Evolutionary conservation across 192 early-diverging fungal species (phyloP).

Genomic region (Phycomyces nitens): DNA sequence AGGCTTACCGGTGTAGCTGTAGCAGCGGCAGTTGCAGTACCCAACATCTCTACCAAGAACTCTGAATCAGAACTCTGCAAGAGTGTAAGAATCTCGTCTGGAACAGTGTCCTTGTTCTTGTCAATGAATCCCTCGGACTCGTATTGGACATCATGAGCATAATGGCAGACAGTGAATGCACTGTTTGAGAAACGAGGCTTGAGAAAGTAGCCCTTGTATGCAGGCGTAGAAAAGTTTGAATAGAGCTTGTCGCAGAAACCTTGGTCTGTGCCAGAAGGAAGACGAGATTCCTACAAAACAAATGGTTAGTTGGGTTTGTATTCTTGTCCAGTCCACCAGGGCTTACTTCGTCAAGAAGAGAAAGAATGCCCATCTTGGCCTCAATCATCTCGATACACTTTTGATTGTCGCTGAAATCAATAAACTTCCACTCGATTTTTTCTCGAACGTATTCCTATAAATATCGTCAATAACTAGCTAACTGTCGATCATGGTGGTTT

Average conservation of each 20-base stretch:
- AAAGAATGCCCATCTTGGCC: slow-evolving; percentile 88
- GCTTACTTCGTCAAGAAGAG: slow-evolving; percentile 93
- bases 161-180: slow-evolving; percentile 91
- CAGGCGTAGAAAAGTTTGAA: slow-evolving; percentile 69
- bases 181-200: slow-evolving; percentile 88
- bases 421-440: slow-evolving; percentile 96
- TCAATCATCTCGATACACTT: slow-evolving; percentile 99
- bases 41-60: slow-evolving; percentile 80
- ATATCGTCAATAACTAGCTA: neutral
- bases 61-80: slow-evolving; percentile 73
- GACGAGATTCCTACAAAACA: slow-evolving; percentile 42
- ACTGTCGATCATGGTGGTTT: neutral
- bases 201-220: slow-evolving; percentile 74
- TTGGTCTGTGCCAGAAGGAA: slow-evolving; percentile 86
- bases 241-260: slow-evolving; percentile 89
- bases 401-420: slow-evolving; percentile 98
- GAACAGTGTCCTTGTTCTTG: slow-evolving; percentile 98
- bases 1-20: slow-evolving; percentile 31
- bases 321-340: slow-evolving; percentile 20
- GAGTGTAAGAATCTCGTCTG: slow-evolving; percentile 82
- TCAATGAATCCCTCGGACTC: slow-evolving; percentile 97
- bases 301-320: neutral
- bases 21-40: slow-evolving; percentile 49
- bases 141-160: slow-evolving; percentile 93
- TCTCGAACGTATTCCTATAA: slow-evolving; percentile 85